Percentiles rank a stretch among this genome's conserved stretches.
phyloP scores from a whole-genome alignment of 352 stramenopile genomes.

The Phytophthora meadii region DNA sequence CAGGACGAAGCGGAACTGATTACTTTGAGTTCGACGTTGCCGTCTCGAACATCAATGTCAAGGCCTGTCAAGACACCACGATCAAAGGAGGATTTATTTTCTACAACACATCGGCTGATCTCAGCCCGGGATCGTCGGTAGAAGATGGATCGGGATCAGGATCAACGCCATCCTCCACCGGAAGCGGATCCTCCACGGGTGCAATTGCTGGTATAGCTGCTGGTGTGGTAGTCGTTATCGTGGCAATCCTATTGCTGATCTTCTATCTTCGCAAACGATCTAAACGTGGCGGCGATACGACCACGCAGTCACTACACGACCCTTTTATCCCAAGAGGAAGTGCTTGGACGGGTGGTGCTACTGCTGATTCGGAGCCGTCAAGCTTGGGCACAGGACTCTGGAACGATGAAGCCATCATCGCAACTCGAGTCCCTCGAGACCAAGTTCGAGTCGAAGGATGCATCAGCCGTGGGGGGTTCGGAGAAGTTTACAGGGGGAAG shows the following conservation, averaged over 20 bases:
- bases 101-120: too few species aligned
- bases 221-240: not conserved
- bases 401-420: constrained; percentile 14
- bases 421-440: constrained; percentile 16
- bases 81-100: not conserved
- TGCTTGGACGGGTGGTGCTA: constrained; percentile 1
- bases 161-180: too few species aligned
- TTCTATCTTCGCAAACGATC: constrained; percentile 5
- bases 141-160: too few species aligned
- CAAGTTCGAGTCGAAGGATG: constrained; percentile 3
- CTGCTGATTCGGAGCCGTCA: constrained; percentile 7
- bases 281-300: not conserved
- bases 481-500: constrained; percentile 47
- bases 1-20: not conserved
- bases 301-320: not conserved
- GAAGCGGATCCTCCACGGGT: not conserved
- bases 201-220: not conserved
- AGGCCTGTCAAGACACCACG: too few species aligned
- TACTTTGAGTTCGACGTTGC: constrained; percentile 9
- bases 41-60: not conserved
- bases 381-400: constrained; percentile 7
- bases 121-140: not conserved
- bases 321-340: constrained; percentile 11
- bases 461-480: constrained; percentile 35
- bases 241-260: constrained; percentile 1